Conservation (phyloP, 805 yeast species). For the Candida qinlingensis region DNA sequence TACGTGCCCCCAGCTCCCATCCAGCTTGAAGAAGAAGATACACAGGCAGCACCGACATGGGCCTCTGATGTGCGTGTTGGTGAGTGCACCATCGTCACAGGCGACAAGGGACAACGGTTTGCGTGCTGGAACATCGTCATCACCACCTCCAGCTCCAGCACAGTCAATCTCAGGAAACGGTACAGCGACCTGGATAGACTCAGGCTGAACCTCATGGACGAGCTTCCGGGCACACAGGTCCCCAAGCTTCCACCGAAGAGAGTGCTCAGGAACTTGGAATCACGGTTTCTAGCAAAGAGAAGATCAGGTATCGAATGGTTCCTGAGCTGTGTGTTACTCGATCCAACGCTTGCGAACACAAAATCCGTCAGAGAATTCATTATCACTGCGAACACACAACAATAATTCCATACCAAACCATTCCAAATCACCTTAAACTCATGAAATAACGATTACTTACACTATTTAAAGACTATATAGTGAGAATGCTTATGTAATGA, state of each 20-base stretch:
- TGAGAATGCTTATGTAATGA: too few species aligned
- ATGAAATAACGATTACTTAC: too few species aligned
- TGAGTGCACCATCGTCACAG: slow-evolving; percentile 34
- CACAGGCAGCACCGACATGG: slow-evolving; percentile 27
- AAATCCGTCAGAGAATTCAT: slow-evolving; percentile 29
- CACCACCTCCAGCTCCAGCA: slow-evolving; percentile 28
- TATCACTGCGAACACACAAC: background rate
- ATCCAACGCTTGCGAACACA: slow-evolving; percentile 33
- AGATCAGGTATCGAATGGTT: slow-evolving; percentile 41
- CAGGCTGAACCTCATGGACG: slow-evolving; percentile 31
- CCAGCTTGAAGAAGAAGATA: slow-evolving; percentile 29
- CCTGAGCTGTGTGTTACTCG: slow-evolving; percentile 37
- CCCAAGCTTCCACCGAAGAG: slow-evolving; percentile 44
- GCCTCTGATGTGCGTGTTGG: slow-evolving; percentile 34
- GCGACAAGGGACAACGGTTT: slow-evolving; percentile 33
- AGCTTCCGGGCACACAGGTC: slow-evolving; percentile 33
- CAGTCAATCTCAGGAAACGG: slow-evolving; percentile 46
- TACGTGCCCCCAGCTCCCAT: slow-evolving; percentile 38
- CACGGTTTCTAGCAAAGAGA: slow-evolving; percentile 32
- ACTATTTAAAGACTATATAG: too few species aligned
- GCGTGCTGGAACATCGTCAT: slow-evolving; percentile 38
- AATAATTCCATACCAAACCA: background rate
- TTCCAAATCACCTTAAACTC: background rate
- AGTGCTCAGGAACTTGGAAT: slow-evolving; percentile 20
- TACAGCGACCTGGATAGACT: slow-evolving; percentile 59